Percentiles rank a stretch among this genome's conserved stretches.
phyloP scores from a whole-genome alignment of 176 grass and related monocot species.

The Triticum urartu region DNA sequence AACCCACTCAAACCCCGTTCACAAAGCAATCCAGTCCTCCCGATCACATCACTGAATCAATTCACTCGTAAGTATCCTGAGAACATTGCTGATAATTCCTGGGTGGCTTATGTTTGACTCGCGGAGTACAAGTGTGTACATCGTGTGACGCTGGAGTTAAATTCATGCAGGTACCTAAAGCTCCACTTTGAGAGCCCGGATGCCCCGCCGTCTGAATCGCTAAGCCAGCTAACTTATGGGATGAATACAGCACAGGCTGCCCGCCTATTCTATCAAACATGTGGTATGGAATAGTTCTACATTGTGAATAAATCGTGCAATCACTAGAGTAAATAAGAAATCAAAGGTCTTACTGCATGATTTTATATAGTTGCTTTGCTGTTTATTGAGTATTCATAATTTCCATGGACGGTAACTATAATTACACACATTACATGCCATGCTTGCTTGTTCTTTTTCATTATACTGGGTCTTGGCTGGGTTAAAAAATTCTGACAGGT shows the following conservation, averaged over 20 bases:
- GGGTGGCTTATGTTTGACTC: slow-evolving; percentile 23
- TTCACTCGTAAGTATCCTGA: slow-evolving; percentile 53
- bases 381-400: not conserved
- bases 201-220: slow-evolving; percentile 57
- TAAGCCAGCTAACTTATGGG: slow-evolving; percentile 61
- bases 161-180: slow-evolving; percentile 64
- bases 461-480: not conserved
- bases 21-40: slow-evolving; percentile 26
- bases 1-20: slow-evolving; percentile 67
- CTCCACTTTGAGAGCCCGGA: slow-evolving; percentile 75
- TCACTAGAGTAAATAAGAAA: not conserved
- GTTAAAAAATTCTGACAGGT: not conserved
- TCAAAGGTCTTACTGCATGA: not conserved
- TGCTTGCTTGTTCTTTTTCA: not conserved
- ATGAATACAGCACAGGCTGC: slow-evolving; percentile 63
- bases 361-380: not conserved
- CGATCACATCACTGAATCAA: slow-evolving; percentile 61
- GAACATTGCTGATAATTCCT: slow-evolving; percentile 13
- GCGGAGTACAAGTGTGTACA: not conserved
- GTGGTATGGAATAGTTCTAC: slow-evolving; percentile 45
- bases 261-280: slow-evolving; percentile 85
- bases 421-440: not conserved
- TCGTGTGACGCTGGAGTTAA: slow-evolving; percentile 32
- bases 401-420: slow-evolving; percentile 10
- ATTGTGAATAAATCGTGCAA: not conserved